Base-by-base conservation (phyloP, 2,329 filamentous ascomycete genomes). In the Monilinia aucupariae region DNA sequence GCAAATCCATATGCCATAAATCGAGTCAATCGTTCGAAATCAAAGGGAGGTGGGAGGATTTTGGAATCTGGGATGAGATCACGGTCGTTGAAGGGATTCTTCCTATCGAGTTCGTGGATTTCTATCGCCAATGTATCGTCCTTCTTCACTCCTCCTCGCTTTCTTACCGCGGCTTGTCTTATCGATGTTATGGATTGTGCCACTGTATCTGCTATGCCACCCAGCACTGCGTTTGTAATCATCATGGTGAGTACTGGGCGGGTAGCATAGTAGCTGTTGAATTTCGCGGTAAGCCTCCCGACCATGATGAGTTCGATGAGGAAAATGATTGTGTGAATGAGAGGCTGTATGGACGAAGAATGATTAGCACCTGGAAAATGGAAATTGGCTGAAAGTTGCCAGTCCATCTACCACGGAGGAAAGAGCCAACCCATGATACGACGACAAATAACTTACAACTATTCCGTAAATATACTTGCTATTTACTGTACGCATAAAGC, bases 1-100 rank as follows among this genome's bases (percentile, higher is more conserved):
- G 89, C 84, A 78, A 97, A 97, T 74, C 92, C 92, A 75, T 97
- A 99, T 6, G 90, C 89, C 91, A 97, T 97, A 80, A 97, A 99
- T 54, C 94, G 84, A 1, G 91, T 93, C 67, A 97, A 80, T 55
- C 94, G 86, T 78, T 97, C 94, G 72, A 97, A 97, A 77, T 99
- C 93, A 73, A 99, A 97, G 0, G 91, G 86, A 3, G 91, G 89
- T 34, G 92, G 90, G 0, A 88, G 81, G 13, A 75, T 72, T 70
- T 82, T 84, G 37, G 83, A 82, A 39, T 85, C 80, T 63, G 86
- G 84, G 59, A 92, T 85, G 52, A 91, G 77, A 50, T 92, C 90
- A 49, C 78, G 79, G 71, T 76, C 84, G 77, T 73, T 81, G 63
- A 85, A 84, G 0, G 89, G 85, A 72, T 89, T 89, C 78, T 92